These are phyloP conservation scores for Pythium insidiosum DNA, from an alignment of 352 stramenopile genomes.

Conservation along the genomic window DNA sequence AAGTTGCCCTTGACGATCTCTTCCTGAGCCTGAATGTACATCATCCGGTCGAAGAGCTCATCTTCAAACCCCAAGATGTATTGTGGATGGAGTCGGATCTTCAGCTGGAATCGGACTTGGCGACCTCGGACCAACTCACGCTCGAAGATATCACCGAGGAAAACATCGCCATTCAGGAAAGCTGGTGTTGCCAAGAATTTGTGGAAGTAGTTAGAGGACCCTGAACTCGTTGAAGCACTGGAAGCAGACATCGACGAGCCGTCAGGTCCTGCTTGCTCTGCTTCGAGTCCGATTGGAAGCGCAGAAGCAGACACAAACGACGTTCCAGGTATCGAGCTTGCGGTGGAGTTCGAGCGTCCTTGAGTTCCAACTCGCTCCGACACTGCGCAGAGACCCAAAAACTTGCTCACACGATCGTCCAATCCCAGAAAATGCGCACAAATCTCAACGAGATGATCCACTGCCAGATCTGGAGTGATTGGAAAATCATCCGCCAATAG, in stretches of 20 bases:
- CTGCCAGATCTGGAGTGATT: slow-evolving; percentile 89
- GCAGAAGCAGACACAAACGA: slow-evolving; percentile 25
- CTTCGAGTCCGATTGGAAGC: slow-evolving; percentile 15
- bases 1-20: slow-evolving; percentile 88
- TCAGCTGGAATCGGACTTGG: slow-evolving; percentile 90
- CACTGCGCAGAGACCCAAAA: slow-evolving; percentile 51
- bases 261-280: slow-evolving; percentile 11
- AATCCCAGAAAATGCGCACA: slow-evolving; percentile 89
- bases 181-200: slow-evolving; percentile 67
- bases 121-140: slow-evolving; percentile 82
- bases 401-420: slow-evolving; percentile 80
- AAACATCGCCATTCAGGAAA: slow-evolving; percentile 79
- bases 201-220: too few species aligned
- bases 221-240: slow-evolving; percentile 22
- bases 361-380: slow-evolving; percentile 29
- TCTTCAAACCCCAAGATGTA: slow-evolving; percentile 81
- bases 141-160: slow-evolving; percentile 89
- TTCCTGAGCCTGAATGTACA: slow-evolving; percentile 90
- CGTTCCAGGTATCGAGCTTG: slow-evolving; percentile 12
- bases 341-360: slow-evolving; percentile 20
- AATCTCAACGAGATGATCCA: slow-evolving; percentile 88
- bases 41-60: slow-evolving; percentile 73
- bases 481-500: slow-evolving; percentile 88
- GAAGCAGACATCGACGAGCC: slow-evolving; percentile 5
- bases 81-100: slow-evolving; percentile 85